A percentile compares a stretch with the other conserved stretches of the same genome.
These are phyloP conservation scores for Talaromyces amestolkiae DNA, from an alignment of 2,329 filamentous ascomycete genomes.

Conservation along the genomic window DNA sequence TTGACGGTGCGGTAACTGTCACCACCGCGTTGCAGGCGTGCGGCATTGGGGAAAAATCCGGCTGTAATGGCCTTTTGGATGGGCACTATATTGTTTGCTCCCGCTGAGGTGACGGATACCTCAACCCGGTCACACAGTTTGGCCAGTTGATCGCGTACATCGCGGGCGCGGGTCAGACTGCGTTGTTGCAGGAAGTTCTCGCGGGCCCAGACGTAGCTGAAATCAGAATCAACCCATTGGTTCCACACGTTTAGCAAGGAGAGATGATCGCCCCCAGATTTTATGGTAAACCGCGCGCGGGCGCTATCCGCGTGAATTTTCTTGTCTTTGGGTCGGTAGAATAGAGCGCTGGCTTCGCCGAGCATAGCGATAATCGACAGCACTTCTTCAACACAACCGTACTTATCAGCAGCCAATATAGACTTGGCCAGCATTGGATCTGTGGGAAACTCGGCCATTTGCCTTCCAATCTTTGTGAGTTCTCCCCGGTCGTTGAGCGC, in stretches of 20 bases:
- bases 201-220: constrained; percentile 78
- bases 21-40: constrained; percentile 75
- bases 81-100: constrained; percentile 68
- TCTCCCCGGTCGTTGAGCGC: constrained; percentile 85
- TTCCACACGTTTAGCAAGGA: constrained; percentile 92
- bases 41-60: constrained; percentile 93
- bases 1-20: constrained; percentile 90
- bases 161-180: constrained; percentile 80
- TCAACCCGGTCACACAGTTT: constrained; percentile 94
- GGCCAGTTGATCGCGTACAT: constrained; percentile 87
- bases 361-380: constrained; percentile 94
- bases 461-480: constrained; percentile 83
- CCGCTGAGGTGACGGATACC: constrained; percentile 66
- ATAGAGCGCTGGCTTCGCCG: constrained; percentile 80
- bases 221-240: constrained; percentile 91
- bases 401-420: constrained; percentile 81
- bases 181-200: constrained; percentile 95
- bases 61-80: constrained; percentile 86
- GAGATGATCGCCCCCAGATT: constrained; percentile 86
- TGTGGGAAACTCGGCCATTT: constrained; percentile 93
- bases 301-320: constrained; percentile 94
- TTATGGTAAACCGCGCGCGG: constrained; percentile 80
- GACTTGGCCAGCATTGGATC: constrained; percentile 89
- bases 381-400: constrained; percentile 91
- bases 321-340: constrained; percentile 95